These are phyloP conservation scores for Cyclotella sp. DNA, from an alignment of 108 stramenopile genomes.

Conservation along the genomic window DNA sequence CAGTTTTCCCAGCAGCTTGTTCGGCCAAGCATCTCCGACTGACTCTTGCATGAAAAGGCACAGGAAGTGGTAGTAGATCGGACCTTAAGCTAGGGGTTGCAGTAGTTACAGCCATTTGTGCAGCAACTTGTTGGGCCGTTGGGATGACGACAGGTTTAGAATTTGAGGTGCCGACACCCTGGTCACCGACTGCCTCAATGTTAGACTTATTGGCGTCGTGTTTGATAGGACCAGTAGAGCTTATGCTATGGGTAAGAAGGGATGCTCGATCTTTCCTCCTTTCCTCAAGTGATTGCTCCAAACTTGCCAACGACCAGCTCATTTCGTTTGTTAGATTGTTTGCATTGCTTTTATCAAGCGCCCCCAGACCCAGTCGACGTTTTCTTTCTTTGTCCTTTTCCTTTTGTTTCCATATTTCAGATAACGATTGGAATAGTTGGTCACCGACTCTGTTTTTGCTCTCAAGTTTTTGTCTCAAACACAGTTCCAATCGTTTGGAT, in stretches of 20 bases:
- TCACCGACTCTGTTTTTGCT: slow-evolving; percentile 37
- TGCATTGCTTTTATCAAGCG: background rate
- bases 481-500: slow-evolving; percentile 35
- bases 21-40: slow-evolving; percentile 80
- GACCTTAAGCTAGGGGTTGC: slow-evolving; percentile 36
- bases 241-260: background rate
- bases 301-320: slow-evolving; percentile 64
- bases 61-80: slow-evolving; percentile 67
- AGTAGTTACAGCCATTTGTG: slow-evolving; percentile 43
- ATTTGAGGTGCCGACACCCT: background rate
- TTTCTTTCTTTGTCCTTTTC: slow-evolving; percentile 44
- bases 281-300: slow-evolving; percentile 61
- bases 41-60: slow-evolving; percentile 67
- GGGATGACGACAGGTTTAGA: background rate
- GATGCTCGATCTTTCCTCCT: slow-evolving; percentile 40
- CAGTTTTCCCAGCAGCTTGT: slow-evolving; percentile 76
- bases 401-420: slow-evolving; percentile 39
- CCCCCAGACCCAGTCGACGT: slow-evolving; percentile 29
- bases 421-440: slow-evolving; percentile 31
- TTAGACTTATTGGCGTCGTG: background rate
- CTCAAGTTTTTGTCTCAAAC: slow-evolving; percentile 31
- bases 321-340: slow-evolving; percentile 9
- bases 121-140: slow-evolving; percentile 37
- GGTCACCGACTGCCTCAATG: too few species aligned
- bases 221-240: background rate